Evolutionary conservation across 2,329 filamentous ascomycete genomes (phyloP).

Genomic region (Myriosclerotinia curreyana): DNA sequence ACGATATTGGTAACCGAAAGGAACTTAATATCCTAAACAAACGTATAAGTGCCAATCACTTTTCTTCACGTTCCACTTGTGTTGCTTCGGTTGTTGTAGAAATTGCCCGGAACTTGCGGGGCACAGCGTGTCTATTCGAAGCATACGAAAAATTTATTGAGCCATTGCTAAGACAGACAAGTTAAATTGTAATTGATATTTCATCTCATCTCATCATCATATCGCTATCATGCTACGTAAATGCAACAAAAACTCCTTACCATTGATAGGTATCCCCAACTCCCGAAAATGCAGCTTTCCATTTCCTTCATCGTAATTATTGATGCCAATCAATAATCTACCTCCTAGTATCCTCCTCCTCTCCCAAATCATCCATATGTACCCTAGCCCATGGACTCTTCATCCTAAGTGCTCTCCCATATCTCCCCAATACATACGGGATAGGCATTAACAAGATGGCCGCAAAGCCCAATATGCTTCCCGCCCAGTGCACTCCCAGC

Average conservation of each 20-base stretch:
- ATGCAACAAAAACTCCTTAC: not conserved
- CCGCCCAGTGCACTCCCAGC: constrained; percentile 43
- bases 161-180: too few species aligned
- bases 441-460: constrained; percentile 49
- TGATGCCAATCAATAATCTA: not conserved
- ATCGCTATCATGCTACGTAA: not conserved
- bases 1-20: too few species aligned
- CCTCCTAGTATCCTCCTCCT: not conserved
- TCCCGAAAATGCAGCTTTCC: too few species aligned
- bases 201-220: not conserved
- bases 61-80: too few species aligned
- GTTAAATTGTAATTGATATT: not conserved
- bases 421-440: constrained; percentile 53
- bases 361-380: constrained; percentile 13
- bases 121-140: too few species aligned
- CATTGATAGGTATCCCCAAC: not conserved
- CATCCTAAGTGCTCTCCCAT: constrained; percentile 38
- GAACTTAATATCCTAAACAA: too few species aligned
- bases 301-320: not conserved
- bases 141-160: too few species aligned
- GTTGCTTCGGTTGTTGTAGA: too few species aligned
- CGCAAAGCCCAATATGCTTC: constrained; percentile 44
- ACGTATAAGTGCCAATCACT: too few species aligned
- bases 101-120: too few species aligned
- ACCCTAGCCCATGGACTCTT: constrained; percentile 58